phyloP scores from a whole-genome alignment of 441 rosid species.

The Erysimum pusillum region DNA sequence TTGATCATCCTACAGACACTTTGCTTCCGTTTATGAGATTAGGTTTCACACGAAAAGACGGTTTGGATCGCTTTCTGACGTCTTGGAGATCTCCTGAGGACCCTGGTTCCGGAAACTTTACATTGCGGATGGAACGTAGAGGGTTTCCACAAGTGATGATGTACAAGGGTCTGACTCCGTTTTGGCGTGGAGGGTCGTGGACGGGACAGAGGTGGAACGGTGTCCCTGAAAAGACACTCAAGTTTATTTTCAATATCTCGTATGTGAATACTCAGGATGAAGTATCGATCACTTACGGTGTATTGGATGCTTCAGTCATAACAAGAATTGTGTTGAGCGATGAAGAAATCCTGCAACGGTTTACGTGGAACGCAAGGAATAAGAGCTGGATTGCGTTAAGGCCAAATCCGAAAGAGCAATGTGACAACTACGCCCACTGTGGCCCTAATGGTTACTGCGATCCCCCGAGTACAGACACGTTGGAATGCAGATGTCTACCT shows the following conservation, averaged over 20 bases:
- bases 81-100: constrained; percentile 73
- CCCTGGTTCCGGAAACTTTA: constrained; percentile 60
- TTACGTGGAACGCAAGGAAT: constrained; percentile 57
- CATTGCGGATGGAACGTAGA: constrained; percentile 50
- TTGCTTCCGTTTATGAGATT: constrained; percentile 63
- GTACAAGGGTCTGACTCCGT: constrained; percentile 50
- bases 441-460: constrained; percentile 69
- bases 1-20: constrained; percentile 64
- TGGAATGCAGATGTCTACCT: constrained; percentile 69
- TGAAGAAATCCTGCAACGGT: constrained; percentile 41
- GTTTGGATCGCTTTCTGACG: constrained; percentile 46
- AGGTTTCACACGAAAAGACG: constrained; percentile 51
- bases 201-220: constrained; percentile 67
- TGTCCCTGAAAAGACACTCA: constrained; percentile 59
- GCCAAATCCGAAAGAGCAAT: constrained; percentile 60
- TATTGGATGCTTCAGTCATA: constrained; percentile 35
- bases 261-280: constrained; percentile 42
- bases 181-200: constrained; percentile 76
- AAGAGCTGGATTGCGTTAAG: constrained; percentile 56
- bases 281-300: constrained; percentile 44
- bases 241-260: constrained; percentile 43
- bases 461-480: constrained; percentile 43
- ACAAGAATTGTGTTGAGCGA: constrained; percentile 47
- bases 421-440: constrained; percentile 65
- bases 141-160: constrained; percentile 64